Conservation (phyloP, 2,329 filamentous ascomycete genomes). For the Penicillium italicum region DNA sequence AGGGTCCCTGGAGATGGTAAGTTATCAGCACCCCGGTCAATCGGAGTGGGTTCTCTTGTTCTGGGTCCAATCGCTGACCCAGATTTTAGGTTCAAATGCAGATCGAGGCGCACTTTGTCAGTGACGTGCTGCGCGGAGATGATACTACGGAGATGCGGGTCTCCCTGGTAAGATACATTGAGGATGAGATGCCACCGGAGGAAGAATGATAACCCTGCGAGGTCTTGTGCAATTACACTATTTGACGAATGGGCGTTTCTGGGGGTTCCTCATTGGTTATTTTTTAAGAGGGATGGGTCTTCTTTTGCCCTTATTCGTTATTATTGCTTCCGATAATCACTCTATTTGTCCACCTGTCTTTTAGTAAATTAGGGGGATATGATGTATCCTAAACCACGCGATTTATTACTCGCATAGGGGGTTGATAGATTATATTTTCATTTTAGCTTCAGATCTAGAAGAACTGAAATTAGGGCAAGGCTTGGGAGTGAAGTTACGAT, state of each 20-base stretch:
- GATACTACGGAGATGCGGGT: slow-evolving; percentile 98
- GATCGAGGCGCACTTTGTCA: slow-evolving; percentile 93
- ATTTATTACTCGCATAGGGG: slow-evolving; percentile 16
- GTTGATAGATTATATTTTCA: neutral
- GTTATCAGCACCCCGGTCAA: slow-evolving; percentile 16
- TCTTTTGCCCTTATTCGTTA: neutral
- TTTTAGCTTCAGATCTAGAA: neutral
- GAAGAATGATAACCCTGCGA: slow-evolving; percentile 66
- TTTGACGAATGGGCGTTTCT: slow-evolving; percentile 6
- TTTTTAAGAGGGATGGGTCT: neutral
- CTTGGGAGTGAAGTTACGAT: neutral
- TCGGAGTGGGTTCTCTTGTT: slow-evolving; percentile 10
- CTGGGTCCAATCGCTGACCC: slow-evolving; percentile 20
- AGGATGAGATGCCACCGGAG: slow-evolving; percentile 94
- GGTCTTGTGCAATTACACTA: slow-evolving; percentile 6
- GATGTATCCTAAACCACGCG: slow-evolving; percentile 25
- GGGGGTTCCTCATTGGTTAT: neutral
- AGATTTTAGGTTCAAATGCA: slow-evolving; percentile 77
- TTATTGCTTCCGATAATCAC: neutral
- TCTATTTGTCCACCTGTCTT: slow-evolving; percentile 2
- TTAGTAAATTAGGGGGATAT: slow-evolving; percentile 19
- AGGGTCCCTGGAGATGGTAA: slow-evolving; percentile 91
- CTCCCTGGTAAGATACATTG: slow-evolving; percentile 86
- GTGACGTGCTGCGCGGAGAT: slow-evolving; percentile 85
- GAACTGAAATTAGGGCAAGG: neutral